phyloP scores from a whole-genome alignment of 306 rosid species.

The Quercus ilex region DNA sequence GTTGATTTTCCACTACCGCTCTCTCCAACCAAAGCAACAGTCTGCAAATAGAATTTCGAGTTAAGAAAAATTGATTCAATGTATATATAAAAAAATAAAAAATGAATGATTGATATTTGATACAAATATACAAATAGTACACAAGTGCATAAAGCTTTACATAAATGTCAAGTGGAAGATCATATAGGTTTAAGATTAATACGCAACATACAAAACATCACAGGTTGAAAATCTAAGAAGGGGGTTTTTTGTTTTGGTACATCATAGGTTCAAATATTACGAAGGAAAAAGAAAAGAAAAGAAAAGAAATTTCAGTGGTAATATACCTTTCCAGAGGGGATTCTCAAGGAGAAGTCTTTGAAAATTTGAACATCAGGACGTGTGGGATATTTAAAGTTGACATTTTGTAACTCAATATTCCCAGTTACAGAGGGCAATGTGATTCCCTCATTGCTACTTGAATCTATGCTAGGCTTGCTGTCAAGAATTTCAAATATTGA shows the following conservation, averaged over 20 bases:
- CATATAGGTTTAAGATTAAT: too few species aligned
- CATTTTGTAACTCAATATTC: slow-evolving; percentile 52
- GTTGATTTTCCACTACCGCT: slow-evolving; percentile 95
- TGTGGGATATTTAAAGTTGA: slow-evolving; percentile 68
- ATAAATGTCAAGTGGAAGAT: too few species aligned
- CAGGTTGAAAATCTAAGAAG: too few species aligned
- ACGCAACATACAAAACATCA: too few species aligned
- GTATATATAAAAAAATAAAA: background rate
- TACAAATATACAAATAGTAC: too few species aligned
- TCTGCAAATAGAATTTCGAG: slow-evolving; percentile 30
- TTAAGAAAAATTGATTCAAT: background rate
- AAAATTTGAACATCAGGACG: slow-evolving; percentile 75
- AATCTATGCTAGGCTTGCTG: slow-evolving; percentile 60
- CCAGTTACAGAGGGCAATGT: slow-evolving; percentile 40
- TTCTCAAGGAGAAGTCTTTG: slow-evolving; percentile 49
- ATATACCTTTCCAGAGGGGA: slow-evolving; percentile 81
- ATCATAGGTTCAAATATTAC: too few species aligned
- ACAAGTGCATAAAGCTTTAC: too few species aligned
- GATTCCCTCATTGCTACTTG: slow-evolving; percentile 52
- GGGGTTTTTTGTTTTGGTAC: too few species aligned
- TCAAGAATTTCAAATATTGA: slow-evolving; percentile 81
- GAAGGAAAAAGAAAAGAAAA: background rate
- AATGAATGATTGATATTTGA: too few species aligned
- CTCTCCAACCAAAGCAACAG: slow-evolving; percentile 90
- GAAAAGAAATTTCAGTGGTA: background rate